phyloP scores from a whole-genome alignment of 2,329 filamentous ascomycete species.

The Penicillium palitans region DNA sequence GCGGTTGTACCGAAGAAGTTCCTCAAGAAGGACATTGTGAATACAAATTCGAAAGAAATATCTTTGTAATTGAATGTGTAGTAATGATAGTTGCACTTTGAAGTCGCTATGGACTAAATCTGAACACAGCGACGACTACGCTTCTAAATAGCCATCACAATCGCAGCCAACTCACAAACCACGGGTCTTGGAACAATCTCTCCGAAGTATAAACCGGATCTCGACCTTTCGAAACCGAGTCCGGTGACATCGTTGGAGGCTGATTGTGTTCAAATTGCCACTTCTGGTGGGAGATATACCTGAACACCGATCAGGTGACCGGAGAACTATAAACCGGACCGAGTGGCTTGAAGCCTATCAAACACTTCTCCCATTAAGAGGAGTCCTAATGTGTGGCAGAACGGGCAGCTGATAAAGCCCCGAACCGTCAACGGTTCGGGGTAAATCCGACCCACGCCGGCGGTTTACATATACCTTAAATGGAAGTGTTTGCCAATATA shows the following conservation, averaged over 20 bases:
- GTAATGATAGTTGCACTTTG: conserved; percentile 3
- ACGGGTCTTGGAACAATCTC: conserved; percentile 10
- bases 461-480: conserved; percentile 11
- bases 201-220: conserved; percentile 13
- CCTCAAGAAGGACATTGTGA: conserved; percentile 30
- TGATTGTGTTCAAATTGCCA: conserved; percentile 20
- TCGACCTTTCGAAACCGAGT: conserved; percentile 16
- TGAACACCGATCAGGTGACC: conserved; percentile 27
- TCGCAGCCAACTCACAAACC: conserved; percentile 8
- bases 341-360: conserved; percentile 23
- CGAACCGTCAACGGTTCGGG: conserved; percentile 14
- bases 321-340: conserved; percentile 18
- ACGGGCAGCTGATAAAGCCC: conserved; percentile 6
- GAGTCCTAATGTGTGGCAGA: conserved; percentile 4
- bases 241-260: conserved; percentile 11
- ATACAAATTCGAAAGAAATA: background rate
- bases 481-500: background rate
- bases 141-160: conserved; percentile 26
- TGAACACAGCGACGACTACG: conserved; percentile 9
- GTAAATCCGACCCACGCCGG: conserved; percentile 10
- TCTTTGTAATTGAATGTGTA: background rate
- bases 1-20: conserved; percentile 32
- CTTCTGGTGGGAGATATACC: conserved; percentile 20
- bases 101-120: conserved; percentile 14
- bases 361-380: background rate